Percentiles rank a stretch among this genome's conserved stretches.
These are phyloP conservation scores for Darksidea phi DNA, from an alignment of 495 filamentous ascomycete species.

Conservation along the genomic window DNA sequence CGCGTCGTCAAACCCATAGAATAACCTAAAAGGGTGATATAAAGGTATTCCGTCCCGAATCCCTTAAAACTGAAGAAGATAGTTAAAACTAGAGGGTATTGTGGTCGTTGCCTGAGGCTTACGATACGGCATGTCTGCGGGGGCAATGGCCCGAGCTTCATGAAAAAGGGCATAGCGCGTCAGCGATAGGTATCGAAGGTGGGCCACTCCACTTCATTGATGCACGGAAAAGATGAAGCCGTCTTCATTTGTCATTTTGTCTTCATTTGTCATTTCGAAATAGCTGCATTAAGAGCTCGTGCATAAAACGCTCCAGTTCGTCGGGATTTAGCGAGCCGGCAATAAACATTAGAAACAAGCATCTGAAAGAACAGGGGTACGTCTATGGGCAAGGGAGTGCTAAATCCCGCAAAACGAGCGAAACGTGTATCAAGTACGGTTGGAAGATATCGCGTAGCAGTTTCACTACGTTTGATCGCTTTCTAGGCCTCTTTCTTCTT, in stretches of 20 bases:
- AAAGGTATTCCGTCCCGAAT: no score
- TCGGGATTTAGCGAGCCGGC: neutral
- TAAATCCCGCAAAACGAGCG: neutral
- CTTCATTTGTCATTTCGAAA: no score
- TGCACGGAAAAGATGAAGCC: constrained; percentile 1
- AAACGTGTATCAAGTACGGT: neutral
- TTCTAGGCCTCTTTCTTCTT: neutral
- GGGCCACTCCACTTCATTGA: neutral
- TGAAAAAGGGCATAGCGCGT: no score
- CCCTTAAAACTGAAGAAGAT: no score
- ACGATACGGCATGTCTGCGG: no score
- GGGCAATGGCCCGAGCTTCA: no score
- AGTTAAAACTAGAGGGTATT: no score
- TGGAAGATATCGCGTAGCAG: neutral
- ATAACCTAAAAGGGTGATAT: no score
- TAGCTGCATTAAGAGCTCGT: no score
- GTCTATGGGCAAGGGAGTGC: neutral
- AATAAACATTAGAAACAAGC: neutral
- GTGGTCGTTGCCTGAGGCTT: no score
- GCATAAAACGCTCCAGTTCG: neutral
- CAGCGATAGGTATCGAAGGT: neutral
- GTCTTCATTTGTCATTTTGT: no score
- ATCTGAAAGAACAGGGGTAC: neutral
- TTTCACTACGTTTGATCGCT: neutral
- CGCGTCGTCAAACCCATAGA: no score